A percentile compares a stretch with the other conserved stretches of the same genome.
phyloP scores from a whole-genome alignment of 2,329 filamentous ascomycete genomes.

The Aspergillus tubingensis region DNA sequence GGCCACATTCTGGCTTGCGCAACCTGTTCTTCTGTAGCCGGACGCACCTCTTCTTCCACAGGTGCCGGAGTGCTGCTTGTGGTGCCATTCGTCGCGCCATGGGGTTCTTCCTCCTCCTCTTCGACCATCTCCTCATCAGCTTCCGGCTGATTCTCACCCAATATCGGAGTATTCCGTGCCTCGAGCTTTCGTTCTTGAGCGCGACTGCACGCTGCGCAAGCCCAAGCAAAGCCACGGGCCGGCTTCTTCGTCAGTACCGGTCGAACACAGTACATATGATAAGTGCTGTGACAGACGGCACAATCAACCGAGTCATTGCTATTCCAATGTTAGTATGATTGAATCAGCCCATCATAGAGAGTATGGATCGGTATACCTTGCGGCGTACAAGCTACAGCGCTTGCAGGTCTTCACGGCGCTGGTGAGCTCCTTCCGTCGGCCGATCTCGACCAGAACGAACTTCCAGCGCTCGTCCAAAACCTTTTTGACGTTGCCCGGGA shows the following conservation, averaged over 20 bases:
- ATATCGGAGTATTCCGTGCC: slow-evolving; percentile 78
- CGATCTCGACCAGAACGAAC: slow-evolving; percentile 91
- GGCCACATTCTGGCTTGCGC: slow-evolving; percentile 94
- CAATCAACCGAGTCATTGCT: slow-evolving; percentile 96
- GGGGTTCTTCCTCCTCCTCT: slow-evolving; percentile 71
- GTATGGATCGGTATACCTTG: slow-evolving; percentile 61
- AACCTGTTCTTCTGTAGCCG: slow-evolving; percentile 79
- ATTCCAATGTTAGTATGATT: slow-evolving; percentile 21
- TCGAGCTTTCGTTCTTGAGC: slow-evolving; percentile 93
- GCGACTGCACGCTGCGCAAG: slow-evolving; percentile 91
- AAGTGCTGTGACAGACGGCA: slow-evolving; percentile 90
- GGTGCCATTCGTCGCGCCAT: slow-evolving; percentile 56
- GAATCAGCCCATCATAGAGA: neutral
- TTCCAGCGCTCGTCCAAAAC: slow-evolving; percentile 96
- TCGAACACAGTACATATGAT: slow-evolving; percentile 97
- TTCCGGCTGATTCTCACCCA: slow-evolving; percentile 57
- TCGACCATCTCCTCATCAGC: slow-evolving; percentile 68
- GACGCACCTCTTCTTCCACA: slow-evolving; percentile 55
- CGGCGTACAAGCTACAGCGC: slow-evolving; percentile 86
- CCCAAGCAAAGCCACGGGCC: slow-evolving; percentile 96
- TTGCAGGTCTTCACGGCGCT: slow-evolving; percentile 96
- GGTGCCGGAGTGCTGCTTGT: slow-evolving; percentile 65
- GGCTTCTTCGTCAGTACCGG: slow-evolving; percentile 93
- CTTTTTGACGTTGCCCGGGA: slow-evolving; percentile 91
- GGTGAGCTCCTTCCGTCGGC: slow-evolving; percentile 90